A percentile compares a stretch with the other conserved stretches of the same genome.
Evolutionary conservation across 2,329 filamentous ascomycete species (phyloP).

Genomic region (Curvularia eragrostidis): DNA sequence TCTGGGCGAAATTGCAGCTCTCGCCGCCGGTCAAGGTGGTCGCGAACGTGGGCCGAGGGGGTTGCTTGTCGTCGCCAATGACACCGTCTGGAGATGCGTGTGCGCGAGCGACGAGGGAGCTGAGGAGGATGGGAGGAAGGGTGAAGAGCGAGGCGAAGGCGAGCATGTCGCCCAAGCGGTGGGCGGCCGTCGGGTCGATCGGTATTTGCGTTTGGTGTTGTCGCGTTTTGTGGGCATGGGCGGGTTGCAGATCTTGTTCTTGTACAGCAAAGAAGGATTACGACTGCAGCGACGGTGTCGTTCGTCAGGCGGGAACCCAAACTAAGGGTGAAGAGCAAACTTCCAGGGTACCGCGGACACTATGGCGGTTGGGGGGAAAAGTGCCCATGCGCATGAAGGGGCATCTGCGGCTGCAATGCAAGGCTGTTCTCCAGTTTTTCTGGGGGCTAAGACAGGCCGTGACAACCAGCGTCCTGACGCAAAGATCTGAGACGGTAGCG

Average conservation of each 20-base stretch:
- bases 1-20: constrained; percentile 34
- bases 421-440: constrained; percentile 13
- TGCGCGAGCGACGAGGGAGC: constrained; percentile 29
- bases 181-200: constrained; percentile 9
- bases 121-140: constrained; percentile 32
- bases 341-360: constrained; percentile 8
- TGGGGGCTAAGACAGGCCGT: constrained; percentile 5
- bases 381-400: constrained; percentile 12
- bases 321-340: constrained; percentile 3
- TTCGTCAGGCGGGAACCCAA: constrained; percentile 2
- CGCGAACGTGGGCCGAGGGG: constrained; percentile 24
- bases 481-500: constrained; percentile 13
- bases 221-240: constrained; percentile 10
- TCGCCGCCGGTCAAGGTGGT: constrained; percentile 42
- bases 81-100: constrained; percentile 33
- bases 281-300: constrained; percentile 1
- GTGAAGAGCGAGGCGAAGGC: constrained; percentile 27
- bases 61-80: constrained; percentile 34
- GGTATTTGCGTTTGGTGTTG: constrained; percentile 3
- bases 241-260: constrained; percentile 11
- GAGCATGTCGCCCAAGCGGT: constrained; percentile 29
- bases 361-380: constrained; percentile 4
- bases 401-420: constrained; percentile 4
- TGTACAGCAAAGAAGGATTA: constrained; percentile 1
- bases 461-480: constrained; percentile 11